Evolutionary conservation across 768 basidiomycete species (phyloP).

Genomic region (Nevesoporus exiguus): DNA sequence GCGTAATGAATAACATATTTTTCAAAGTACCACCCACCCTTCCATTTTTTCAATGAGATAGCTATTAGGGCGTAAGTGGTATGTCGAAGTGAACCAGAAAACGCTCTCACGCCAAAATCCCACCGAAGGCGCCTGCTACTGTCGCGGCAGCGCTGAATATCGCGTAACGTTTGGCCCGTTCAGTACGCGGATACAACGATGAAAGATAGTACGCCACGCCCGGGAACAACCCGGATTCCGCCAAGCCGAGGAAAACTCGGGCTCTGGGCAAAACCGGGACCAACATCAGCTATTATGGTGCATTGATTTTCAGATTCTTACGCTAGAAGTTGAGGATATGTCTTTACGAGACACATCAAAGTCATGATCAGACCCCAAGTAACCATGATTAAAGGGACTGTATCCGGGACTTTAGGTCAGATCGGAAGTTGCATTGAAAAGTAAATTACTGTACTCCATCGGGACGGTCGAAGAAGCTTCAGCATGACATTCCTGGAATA

Average conservation of each 20-base stretch:
- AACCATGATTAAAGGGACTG: conserved; percentile 38
- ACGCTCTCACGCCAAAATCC: conserved; percentile 42
- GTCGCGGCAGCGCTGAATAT: conserved; percentile 60
- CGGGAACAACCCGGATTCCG: conserved; percentile 44
- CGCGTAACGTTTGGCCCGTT: conserved; percentile 53
- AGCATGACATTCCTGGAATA: conserved; percentile 34
- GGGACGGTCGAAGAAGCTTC: conserved; percentile 33
- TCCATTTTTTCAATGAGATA: conserved; percentile 33
- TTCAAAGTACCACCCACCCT: conserved; percentile 28
- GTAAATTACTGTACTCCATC: conserved; percentile 27
- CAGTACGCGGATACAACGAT: conserved; percentile 56
- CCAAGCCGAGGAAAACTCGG: conserved; percentile 43
- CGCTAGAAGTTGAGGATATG: conserved; percentile 26
- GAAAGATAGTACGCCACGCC: conserved; percentile 44
- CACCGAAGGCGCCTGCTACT: conserved; percentile 46
- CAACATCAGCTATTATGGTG: not conserved
- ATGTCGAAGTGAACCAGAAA: not conserved
- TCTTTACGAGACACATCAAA: conserved; percentile 37
- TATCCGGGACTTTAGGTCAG: conserved; percentile 13
- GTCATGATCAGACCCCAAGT: conserved; percentile 37
- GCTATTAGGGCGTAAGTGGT: conserved; percentile 20
- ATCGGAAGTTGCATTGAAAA: not conserved
- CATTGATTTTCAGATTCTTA: conserved; percentile 16
- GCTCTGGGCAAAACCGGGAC: conserved; percentile 20
- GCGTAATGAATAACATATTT: not conserved